Evolutionary conservation across 2,329 filamentous ascomycete species (phyloP).

Genomic region (Colletotrichum chrysophilum): DNA sequence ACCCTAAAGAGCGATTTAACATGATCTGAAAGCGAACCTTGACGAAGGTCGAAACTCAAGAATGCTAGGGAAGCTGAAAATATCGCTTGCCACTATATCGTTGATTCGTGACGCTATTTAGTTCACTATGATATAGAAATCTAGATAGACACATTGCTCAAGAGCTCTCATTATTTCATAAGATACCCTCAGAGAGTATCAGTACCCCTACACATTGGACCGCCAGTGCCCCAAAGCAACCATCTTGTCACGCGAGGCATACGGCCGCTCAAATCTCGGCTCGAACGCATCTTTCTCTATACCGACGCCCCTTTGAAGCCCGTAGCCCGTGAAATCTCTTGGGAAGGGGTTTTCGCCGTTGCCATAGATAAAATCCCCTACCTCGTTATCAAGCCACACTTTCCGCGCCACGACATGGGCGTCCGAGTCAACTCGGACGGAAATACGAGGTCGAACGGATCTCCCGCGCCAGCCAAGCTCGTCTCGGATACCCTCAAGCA

Average conservation of each 20-base stretch:
- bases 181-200: background rate
- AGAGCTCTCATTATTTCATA: too few relatives aligned
- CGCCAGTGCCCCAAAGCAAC: background rate
- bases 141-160: too few relatives aligned
- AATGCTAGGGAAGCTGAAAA: too few relatives aligned
- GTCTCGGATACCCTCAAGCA: slow-evolving; percentile 27
- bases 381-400: slow-evolving; percentile 9
- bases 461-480: slow-evolving; percentile 22
- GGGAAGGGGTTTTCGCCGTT: slow-evolving; percentile 26
- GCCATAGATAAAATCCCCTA: slow-evolving; percentile 27
- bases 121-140: too few relatives aligned
- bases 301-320: background rate
- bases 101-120: too few relatives aligned
- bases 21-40: background rate
- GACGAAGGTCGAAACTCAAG: too few relatives aligned
- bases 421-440: background rate
- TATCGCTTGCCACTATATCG: too few relatives aligned
- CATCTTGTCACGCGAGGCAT: background rate
- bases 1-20: too few relatives aligned
- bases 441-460: background rate
- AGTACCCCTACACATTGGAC: background rate
- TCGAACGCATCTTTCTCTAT: background rate
- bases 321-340: fast-evolving
- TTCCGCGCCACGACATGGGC: background rate
- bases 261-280: background rate